Base-by-base conservation (phyloP, 768 basidiomycete genomes). In the Psilocybe tampanensis region DNA sequence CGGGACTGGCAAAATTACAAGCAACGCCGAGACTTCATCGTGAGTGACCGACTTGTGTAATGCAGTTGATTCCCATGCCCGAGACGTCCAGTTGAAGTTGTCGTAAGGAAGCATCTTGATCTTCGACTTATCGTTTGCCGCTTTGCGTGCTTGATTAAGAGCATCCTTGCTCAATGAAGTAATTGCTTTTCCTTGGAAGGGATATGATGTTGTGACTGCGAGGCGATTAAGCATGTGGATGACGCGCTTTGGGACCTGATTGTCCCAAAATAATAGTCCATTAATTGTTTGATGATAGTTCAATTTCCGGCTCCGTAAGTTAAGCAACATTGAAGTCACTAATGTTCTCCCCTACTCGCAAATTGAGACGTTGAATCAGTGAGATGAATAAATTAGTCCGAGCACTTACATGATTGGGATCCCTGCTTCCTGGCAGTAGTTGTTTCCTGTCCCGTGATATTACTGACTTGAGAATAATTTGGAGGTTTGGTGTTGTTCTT, bases 31-130 rank as follows among this genome's bases (percentile, higher is more conserved):
- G 0, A 66, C 64, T 44, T 68, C 53, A 36, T 68, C 65, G 49
- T 68, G 64, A 9, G 50, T 47, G 6, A 60, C 22, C 1, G 56
- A 47, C 3, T 41, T 45, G 43, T 66, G 60, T 11, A 53, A 26
- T 13, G 63, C 57, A 0, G 63, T 55, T 0, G 63, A 29, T 42
- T 68, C 65, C 44, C 48, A 60, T 2, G 60, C 54, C 21, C 43
- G n/a, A 17, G 56, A 19, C 12, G 45, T 56, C 66, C 66, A 68
- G 47, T 68, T 68, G 44, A 66, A 65, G 26, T 67, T 67, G 44
- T 67, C 64, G 43, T 67, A 68, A 8, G 61, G 64, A 17, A 68
- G 47, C 22, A 68, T 48, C 17, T 52, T 62, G 18, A 68, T 53
- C 21, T 66, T 64, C 15, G 1, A 2, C 0, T 60, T 44, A 42